Conservation (phyloP, 2,329 filamentous ascomycete species). For the Phyllosticta capitalensis region DNA sequence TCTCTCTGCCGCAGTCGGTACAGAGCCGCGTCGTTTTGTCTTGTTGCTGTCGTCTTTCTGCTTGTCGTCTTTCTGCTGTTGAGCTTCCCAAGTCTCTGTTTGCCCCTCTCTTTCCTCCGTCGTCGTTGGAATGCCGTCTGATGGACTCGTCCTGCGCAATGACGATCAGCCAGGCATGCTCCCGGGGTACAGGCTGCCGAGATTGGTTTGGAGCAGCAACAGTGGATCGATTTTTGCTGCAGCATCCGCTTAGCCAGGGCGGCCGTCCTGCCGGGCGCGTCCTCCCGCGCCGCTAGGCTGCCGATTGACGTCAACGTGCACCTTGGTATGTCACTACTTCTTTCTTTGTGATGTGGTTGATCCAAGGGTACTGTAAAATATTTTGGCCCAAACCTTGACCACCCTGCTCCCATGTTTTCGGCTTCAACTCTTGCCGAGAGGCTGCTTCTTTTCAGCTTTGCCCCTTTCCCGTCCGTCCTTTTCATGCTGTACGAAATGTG, state of each 20-base stretch:
- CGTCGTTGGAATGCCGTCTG: background rate
- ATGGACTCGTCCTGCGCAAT: background rate
- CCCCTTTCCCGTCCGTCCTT: background rate
- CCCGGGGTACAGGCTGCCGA: background rate
- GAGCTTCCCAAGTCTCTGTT: background rate
- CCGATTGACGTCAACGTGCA: conserved; percentile 9
- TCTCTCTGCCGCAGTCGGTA: background rate
- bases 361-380: background rate
- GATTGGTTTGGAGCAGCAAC: background rate
- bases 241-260: background rate
- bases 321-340: background rate
- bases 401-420: background rate
- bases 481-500: background rate
- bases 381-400: background rate
- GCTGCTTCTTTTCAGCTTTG: background rate
- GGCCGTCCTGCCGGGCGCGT: conserved; percentile 3
- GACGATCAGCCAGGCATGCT: background rate
- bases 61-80: background rate
- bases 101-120: background rate
- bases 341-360: background rate
- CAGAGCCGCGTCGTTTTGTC: background rate
- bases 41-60: background rate
- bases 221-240: background rate
- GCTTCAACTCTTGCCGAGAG: background rate
- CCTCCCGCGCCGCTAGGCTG: conserved; percentile 10